Base-by-base conservation (phyloP, 2,329 filamentous ascomycete genomes). In the Aureobasidium sp. region DNA sequence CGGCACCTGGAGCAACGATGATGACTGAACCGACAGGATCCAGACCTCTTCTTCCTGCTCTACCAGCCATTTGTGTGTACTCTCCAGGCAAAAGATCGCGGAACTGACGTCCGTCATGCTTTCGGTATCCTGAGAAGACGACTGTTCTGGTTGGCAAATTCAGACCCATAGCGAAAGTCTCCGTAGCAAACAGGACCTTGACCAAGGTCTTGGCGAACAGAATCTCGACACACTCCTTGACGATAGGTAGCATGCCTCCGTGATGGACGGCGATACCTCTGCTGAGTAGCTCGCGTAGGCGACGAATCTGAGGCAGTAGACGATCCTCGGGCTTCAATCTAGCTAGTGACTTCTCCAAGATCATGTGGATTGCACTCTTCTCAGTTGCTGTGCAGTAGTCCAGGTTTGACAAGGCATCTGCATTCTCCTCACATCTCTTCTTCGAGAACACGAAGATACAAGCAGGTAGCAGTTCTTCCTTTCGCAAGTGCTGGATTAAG, bases 371-470 rank as follows among this genome's bases (percentile, higher is more conserved):
- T 53, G 93, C 91, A 72, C 96, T 99, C 86, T 98, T 98, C 81
- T 99, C 96, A 4, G 91, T 87, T 0, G 95, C 94, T 8, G 92
- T 98, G 76, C 93, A 97, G 75, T 97, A 98, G 75, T 99, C 96
- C 71, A 97, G 91, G 74, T 98, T 98, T 68, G 93, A 95, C 27
- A 99, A 84, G 0, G 96, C 95, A 76, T 98, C 94, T 0, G 96
- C 96, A 76, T 98, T 99, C 76, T 98, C 94, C 78, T 99, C 96
- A 73, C 96, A 98, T 61, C 96, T 87, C 79, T 96, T 97, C 82
- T 98, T 99, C 3, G 96, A 99, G 79, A 99, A 99, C 65, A 99
- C 95, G 75, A 99, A 99, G 71, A 99, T 97, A 77, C 95, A 98
- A 11, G 93, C 94, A 0, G 96, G 96, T 4, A 99, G 87, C 5